Evolutionary conservation across 805 yeast species (phyloP).

Genomic region (Wickerhamiella nectarea): DNA sequence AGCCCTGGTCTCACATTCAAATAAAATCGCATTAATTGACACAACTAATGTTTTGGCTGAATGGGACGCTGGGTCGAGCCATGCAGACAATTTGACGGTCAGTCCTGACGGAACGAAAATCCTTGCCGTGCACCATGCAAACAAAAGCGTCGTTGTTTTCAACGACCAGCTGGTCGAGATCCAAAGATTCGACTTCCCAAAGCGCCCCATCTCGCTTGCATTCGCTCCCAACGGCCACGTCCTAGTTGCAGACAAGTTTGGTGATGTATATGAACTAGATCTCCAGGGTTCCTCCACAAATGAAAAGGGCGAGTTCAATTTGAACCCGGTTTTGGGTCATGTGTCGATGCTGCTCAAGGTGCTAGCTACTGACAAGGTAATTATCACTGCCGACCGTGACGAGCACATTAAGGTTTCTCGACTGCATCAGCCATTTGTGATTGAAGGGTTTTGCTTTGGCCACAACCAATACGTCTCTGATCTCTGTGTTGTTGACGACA

Average conservation of each 20-base stretch:
- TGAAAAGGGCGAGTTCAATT: conserved; percentile 23
- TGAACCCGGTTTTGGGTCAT: conserved; percentile 78
- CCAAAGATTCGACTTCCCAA: conserved; percentile 70
- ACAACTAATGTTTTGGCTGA: neutral
- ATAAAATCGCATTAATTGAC: conserved; percentile 1
- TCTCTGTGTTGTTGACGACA: conserved; percentile 42
- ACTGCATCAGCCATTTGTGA: conserved; percentile 63
- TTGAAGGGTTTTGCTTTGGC: conserved; percentile 76
- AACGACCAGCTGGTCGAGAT: conserved; percentile 31
- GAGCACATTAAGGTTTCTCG: conserved; percentile 82
- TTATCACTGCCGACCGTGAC: conserved; percentile 83
- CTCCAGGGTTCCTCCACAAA: conserved; percentile 25
- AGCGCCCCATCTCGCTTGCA: conserved; percentile 78
- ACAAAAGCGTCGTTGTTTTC: conserved; percentile 63
- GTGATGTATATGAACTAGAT: conserved; percentile 59
- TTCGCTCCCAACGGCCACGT: conserved; percentile 38
- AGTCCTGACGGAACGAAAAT: conserved; percentile 41
- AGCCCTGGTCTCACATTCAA: conserved; percentile 1
- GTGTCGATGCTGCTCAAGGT: conserved; percentile 89
- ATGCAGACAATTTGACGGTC: conserved; percentile 49
- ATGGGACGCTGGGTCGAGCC: conserved; percentile 18
- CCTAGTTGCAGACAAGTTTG: conserved; percentile 85
- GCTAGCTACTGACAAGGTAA: conserved; percentile 32
- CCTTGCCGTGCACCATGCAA: conserved; percentile 65
- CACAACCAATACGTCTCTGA: conserved; percentile 71